phyloP scores from a whole-genome alignment of 345 rosid species.

The Salix arbutifolia region DNA sequence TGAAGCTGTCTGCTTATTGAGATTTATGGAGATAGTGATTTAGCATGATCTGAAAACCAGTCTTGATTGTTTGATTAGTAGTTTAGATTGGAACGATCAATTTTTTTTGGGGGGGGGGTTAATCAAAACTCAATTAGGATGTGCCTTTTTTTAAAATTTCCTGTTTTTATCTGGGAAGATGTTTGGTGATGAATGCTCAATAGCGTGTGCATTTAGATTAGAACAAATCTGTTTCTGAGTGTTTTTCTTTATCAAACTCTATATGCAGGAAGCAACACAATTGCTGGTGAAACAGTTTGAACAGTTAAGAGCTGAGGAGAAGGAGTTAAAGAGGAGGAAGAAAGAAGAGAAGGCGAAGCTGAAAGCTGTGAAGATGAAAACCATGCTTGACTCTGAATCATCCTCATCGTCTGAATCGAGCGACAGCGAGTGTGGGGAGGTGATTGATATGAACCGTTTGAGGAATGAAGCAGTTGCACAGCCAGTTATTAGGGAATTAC shows the following conservation, averaged over 20 bases:
- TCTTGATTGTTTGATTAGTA: not conserved
- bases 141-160: not conserved
- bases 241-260: not conserved
- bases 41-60: not conserved
- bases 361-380: not conserved
- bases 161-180: not conserved
- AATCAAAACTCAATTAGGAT: too few relatives aligned
- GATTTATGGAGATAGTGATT: not conserved
- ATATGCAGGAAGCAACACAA: conserved; percentile 19
- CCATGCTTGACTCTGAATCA: not conserved
- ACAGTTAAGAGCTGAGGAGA: conserved; percentile 7
- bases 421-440: conserved; percentile 11
- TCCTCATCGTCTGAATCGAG: conserved; percentile 23
- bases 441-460: not conserved
- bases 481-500: not conserved
- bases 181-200: not conserved
- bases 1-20: not conserved
- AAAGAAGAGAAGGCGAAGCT: conserved; percentile 21
- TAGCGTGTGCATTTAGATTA: not conserved
- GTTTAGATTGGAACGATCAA: not conserved
- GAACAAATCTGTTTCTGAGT: not conserved
- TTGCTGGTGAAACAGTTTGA: conserved; percentile 14
- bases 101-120: too few relatives aligned
- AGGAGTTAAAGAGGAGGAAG: conserved; percentile 8
- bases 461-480: not conserved